These are phyloP conservation scores for Fusarium continuum DNA, from an alignment of 2,329 filamentous ascomycete species.

Conservation along the genomic window DNA sequence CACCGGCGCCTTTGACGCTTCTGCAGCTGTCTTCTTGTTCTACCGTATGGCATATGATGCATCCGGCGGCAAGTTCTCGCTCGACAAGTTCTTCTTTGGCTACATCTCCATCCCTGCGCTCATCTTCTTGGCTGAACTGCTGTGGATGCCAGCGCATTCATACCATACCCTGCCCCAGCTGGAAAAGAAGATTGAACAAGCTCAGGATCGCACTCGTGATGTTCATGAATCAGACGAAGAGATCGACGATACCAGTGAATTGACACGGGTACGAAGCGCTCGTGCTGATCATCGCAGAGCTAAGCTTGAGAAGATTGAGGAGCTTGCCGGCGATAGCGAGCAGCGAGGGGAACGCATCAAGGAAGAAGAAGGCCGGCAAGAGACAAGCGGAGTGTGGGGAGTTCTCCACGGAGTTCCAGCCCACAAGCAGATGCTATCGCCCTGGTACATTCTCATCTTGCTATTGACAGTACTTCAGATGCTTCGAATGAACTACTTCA, in stretches of 20 bases:
- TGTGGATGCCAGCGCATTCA: conserved; percentile 52
- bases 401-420: conserved; percentile 73
- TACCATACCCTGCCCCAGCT: conserved; percentile 53
- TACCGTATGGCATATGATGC: conserved; percentile 76
- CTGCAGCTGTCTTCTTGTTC: conserved; percentile 77
- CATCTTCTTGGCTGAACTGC: conserved; percentile 50
- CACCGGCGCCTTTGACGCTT: conserved; percentile 84
- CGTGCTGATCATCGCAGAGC: conserved; percentile 62
- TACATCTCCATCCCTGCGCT: conserved; percentile 50
- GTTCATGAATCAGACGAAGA: conserved; percentile 65
- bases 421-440: conserved; percentile 69
- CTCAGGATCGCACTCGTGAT: conserved; percentile 50
- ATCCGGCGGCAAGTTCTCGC: conserved; percentile 52
- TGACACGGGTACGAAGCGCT: conserved; percentile 53
- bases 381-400: conserved; percentile 74
- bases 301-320: conserved; percentile 69
- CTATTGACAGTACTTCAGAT: conserved; percentile 69
- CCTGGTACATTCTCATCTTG: conserved; percentile 78
- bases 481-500: conserved; percentile 75
- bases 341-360: conserved; percentile 64
- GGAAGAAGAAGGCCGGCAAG: conserved; percentile 66
- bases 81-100: conserved; percentile 53
- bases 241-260: conserved; percentile 56
- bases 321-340: conserved; percentile 66
- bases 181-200: conserved; percentile 52